Base-by-base conservation (phyloP, 2,329 filamentous ascomycete genomes). In the Penicillium paneum region DNA sequence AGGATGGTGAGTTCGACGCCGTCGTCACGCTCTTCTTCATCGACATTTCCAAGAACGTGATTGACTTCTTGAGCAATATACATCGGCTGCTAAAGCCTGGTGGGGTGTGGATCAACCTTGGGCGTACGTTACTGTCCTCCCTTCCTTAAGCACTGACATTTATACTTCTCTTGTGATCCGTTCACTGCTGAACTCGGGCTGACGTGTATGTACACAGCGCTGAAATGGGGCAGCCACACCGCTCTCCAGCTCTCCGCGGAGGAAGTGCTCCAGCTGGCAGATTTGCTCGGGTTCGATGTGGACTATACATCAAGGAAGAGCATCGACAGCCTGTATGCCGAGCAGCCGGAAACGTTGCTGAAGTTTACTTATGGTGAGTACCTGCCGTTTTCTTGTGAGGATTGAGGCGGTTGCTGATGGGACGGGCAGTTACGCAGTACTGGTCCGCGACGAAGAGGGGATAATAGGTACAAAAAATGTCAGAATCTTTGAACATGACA, bases 341-440 rank as follows among this genome's bases (percentile, higher is more conserved):
- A 45, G 26, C 42, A 45, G 42, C 42, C 42, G n/a, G 42, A 45
- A n/a, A 45, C 42, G 24, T 45, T 45, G 42, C 42, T 45, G n/a
- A 45, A 45, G 26, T 45, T 45, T n/a, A 45, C 42, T 31, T 45
- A 45, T 34, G 42, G 42, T 45, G 28, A 45, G 42, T 32, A 4
- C 28, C 28, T 31, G 28, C 26, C 11, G 0, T 34, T 45, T 45
- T 38, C 35, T 38, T 39, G 36, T 39, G n/a, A 38, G 13, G n/a
- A 28, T 10, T 11, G 8, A 19, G 35, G 35, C n/a, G 28, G 5
- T 45, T 29, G 42, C 42, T 45, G 28, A 45, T 32, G 28, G 7
- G 12, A 29, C 28, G 42, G 8, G 28, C 11, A 45, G 42, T 45
- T 19, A 45, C 42, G 11, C 42, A 45, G 28, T 45, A 24, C 28